Conservation (phyloP, 768 basidiomycete species). For the Phanerochaete carnosa region DNA sequence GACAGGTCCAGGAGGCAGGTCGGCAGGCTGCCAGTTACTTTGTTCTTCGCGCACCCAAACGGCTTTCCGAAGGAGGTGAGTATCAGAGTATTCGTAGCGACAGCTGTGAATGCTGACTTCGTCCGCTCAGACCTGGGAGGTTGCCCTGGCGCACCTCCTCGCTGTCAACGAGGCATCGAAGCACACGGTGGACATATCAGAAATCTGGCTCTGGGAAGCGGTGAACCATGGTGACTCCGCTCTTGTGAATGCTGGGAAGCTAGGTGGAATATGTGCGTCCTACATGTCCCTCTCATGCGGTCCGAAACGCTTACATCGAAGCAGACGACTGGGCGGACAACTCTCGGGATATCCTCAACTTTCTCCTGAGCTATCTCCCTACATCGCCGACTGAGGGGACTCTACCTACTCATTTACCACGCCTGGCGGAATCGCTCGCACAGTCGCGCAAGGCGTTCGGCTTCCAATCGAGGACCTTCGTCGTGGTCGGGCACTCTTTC, state of each 20-base stretch:
- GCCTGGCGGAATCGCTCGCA: conserved; percentile 42
- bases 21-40: conserved; percentile 47
- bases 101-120: not conserved
- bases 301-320: not conserved
- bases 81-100: not conserved
- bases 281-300: not conserved
- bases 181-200: conserved; percentile 44
- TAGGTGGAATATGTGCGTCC: conserved; percentile 62
- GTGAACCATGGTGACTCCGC: conserved; percentile 86
- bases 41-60: conserved; percentile 82
- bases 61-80: conserved; percentile 85
- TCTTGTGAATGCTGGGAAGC: conserved; percentile 55
- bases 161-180: conserved; percentile 30
- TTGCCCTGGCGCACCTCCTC: conserved; percentile 53
- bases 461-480: conserved; percentile 49
- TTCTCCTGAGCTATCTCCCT: conserved; percentile 68
- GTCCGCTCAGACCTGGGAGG: conserved; percentile 72
- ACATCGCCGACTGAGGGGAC: conserved; percentile 16
- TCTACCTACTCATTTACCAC: conserved; percentile 53
- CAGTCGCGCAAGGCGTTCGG: conserved; percentile 43
- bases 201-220: conserved; percentile 82
- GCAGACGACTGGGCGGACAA: conserved; percentile 79
- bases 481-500: conserved; percentile 81
- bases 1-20: conserved; percentile 8
- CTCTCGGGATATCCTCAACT: conserved; percentile 74